These are phyloP conservation scores for Adenanthera pavonina DNA, from an alignment of 306 rosid genomes.

Conservation along the genomic window DNA sequence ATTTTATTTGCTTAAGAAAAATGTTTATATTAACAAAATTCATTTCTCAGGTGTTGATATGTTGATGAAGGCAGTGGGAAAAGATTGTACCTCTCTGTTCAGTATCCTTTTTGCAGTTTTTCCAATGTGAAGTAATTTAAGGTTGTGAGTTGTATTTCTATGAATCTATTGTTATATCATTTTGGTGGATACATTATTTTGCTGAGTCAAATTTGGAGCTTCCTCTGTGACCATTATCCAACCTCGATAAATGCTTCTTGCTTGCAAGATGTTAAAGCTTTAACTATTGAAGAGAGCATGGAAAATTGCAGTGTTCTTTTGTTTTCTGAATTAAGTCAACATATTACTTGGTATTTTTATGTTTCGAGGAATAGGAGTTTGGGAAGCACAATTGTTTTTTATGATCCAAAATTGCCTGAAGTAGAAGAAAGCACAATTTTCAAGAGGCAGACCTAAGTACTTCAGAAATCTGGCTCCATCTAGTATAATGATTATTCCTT, in stretches of 20 bases:
- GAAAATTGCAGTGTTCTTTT: background rate
- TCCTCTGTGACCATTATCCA: constrained; percentile 10
- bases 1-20: background rate
- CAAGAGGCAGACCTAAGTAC: background rate
- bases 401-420: background rate
- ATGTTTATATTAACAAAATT: constrained; percentile 29
- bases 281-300: background rate
- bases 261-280: background rate
- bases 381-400: background rate
- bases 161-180: constrained; percentile 3
- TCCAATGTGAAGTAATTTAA: constrained; percentile 4
- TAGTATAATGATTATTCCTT: background rate
- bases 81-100: constrained; percentile 91
- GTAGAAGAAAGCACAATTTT: background rate
- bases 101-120: constrained; percentile 74
- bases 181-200: constrained; percentile 1
- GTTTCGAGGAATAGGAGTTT: constrained; percentile 28
- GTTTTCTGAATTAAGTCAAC: background rate
- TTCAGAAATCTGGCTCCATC: background rate
- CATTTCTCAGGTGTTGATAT: constrained; percentile 80
- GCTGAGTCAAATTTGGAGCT: constrained; percentile 8
- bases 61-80: constrained; percentile 90
- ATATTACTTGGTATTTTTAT: background rate
- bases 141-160: constrained; percentile 29
- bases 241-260: constrained; percentile 27